Conservation (phyloP, 2,329 filamentous ascomycete species). For the Colletotrichum sp. region DNA sequence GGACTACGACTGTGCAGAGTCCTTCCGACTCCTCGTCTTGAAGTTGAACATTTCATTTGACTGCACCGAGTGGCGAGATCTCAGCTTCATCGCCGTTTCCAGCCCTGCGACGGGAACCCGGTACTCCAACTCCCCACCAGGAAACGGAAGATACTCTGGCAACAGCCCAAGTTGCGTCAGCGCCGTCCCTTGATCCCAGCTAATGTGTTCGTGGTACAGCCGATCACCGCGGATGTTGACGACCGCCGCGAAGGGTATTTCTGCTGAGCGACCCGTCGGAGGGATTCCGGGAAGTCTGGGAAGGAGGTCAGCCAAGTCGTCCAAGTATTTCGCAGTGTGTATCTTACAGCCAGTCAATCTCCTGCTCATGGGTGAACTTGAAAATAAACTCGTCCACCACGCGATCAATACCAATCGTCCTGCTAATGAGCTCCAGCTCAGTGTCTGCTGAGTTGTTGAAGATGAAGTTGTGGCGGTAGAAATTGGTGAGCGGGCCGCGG, state of each 20-base stretch:
- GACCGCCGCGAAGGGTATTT: conserved; percentile 65
- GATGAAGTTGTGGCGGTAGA: conserved; percentile 78
- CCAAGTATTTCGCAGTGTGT: conserved; percentile 8
- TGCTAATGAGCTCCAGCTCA: conserved; percentile 69
- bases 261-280: conserved; percentile 55
- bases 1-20: neutral
- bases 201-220: conserved; percentile 69
- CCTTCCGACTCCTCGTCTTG: neutral
- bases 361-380: conserved; percentile 64
- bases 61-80: conserved; percentile 28
- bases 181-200: conserved; percentile 71
- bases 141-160: conserved; percentile 65
- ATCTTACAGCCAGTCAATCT: conserved; percentile 72
- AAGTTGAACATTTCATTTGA: conserved; percentile 36
- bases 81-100: conserved; percentile 35
- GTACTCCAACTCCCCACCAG: conserved; percentile 33
- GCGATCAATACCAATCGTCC: conserved; percentile 74
- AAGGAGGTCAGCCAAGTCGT: neutral
- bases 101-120: conserved; percentile 32
- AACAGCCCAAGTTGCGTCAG: conserved; percentile 64
- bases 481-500: conserved; percentile 63
- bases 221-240: conserved; percentile 68
- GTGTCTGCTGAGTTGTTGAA: conserved; percentile 74
- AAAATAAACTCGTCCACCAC: conserved; percentile 75
- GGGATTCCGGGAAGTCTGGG: conserved; percentile 58